These are phyloP conservation scores for Coleophoma crateriformis DNA, from an alignment of 2,329 filamentous ascomycete genomes.

Conservation along the genomic window DNA sequence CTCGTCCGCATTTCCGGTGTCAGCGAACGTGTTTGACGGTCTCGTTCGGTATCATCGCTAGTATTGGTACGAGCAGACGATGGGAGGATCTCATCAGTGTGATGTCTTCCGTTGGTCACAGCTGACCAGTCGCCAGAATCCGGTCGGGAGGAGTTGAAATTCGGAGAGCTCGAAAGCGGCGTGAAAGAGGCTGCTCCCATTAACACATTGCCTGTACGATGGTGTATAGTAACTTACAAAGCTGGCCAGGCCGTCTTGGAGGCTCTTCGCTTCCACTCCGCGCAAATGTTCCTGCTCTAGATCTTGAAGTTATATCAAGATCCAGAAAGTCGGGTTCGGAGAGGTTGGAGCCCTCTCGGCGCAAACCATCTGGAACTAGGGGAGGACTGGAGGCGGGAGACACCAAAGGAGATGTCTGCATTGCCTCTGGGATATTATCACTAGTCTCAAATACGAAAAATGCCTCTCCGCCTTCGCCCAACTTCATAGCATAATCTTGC, in stretches of 20 bases:
- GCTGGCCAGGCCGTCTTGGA: slow-evolving; percentile 25
- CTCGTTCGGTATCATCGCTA: slow-evolving; percentile 23
- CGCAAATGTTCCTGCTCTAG: slow-evolving; percentile 28
- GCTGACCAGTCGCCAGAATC: slow-evolving; percentile 46
- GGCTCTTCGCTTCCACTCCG: slow-evolving; percentile 42
- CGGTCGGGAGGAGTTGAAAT: slow-evolving; percentile 39
- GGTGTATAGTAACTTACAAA: slow-evolving; percentile 18
- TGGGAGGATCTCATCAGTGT: slow-evolving; percentile 51
- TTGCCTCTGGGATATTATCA: slow-evolving; percentile 81
- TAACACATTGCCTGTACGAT: slow-evolving; percentile 6
- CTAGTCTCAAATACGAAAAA: slow-evolving; percentile 98
- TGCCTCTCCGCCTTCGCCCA: slow-evolving; percentile 93
- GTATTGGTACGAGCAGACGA: slow-evolving; percentile 34
- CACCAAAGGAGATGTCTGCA: slow-evolving; percentile 91
- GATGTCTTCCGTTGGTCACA: slow-evolving; percentile 33
- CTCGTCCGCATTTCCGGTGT: slow-evolving; percentile 27
- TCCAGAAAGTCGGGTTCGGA: slow-evolving; percentile 68
- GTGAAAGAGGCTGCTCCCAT: slow-evolving; percentile 32
- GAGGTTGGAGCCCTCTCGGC: slow-evolving; percentile 25
- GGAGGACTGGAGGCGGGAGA: slow-evolving; percentile 84
- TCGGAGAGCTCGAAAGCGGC: slow-evolving; percentile 48
- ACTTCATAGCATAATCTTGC: slow-evolving; percentile 95
- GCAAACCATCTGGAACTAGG: slow-evolving; percentile 37
- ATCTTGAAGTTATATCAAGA: slow-evolving; percentile 42
- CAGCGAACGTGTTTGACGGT: slow-evolving; percentile 31